Evolutionary conservation across 257 asterid genomes (phyloP), one percentile per base, ranked within the genome.

Genomic region (Capsicum pubescens): DNA sequence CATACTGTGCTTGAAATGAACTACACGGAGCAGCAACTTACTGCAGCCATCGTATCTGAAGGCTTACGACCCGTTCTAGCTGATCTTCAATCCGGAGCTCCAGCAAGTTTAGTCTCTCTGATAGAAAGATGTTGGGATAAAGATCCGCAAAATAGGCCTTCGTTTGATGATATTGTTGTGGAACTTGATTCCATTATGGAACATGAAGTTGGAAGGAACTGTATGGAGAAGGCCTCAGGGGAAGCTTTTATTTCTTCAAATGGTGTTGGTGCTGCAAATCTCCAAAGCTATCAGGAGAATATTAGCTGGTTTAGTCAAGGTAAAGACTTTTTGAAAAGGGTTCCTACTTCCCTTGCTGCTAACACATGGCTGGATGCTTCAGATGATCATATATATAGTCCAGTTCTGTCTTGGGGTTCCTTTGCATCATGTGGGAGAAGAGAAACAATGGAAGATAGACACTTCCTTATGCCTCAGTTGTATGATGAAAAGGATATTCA

Each of bases 1-100:
- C 99, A 96, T 86, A 96, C 99, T 42, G 98, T 94, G 74, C 88
- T 96, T 91, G 98, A 96, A 90, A 96, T 96, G 99, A 96, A 91
- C 88, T 96, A 96, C 89, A 94, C 95, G 0, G 97, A 93, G 87
- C 99, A 96, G 85, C 90, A 91, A 90, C 97, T 96, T 57, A 94
- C 98, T 82, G 92, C 95, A 84, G 97, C 97, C 82, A 93, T 96
- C 76, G 98, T 90, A 16, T 92, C 98, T 82, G 93, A 92, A 87
- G 93, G 93, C 85, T 79, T 96, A 58, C 93, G 99, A 61, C 99
- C 99, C 6, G 89, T 74, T 87, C 98, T 96, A 84, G 97, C 94
- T 84, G 92, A 87, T 86, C 86, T 87, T 35, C 90, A 84, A 83
- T 89, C 88, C 21, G 89, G 92, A 71, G 91, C 88, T 32, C 86